These are phyloP conservation scores for Phaeoacremonium minimum DNA, from an alignment of 2,329 filamentous ascomycete species.

Conservation along the genomic window DNA sequence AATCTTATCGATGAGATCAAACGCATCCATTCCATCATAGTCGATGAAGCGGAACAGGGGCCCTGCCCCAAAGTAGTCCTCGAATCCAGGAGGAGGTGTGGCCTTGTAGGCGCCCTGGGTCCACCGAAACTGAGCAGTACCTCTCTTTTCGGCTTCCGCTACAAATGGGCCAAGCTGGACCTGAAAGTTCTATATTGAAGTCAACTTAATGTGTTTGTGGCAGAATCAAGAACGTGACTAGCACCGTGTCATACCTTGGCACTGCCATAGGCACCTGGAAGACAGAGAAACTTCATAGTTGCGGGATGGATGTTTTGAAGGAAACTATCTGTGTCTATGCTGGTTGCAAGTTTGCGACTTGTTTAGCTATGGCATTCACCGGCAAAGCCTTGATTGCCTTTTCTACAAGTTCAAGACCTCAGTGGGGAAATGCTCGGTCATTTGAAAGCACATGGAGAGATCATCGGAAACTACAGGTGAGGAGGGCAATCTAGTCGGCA, in stretches of 20 bases:
- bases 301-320: too few species aligned
- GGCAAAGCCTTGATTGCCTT: too few species aligned
- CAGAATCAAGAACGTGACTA: too few species aligned
- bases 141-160: constrained; percentile 3
- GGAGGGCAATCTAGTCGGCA: too few species aligned
- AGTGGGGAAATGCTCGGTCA: too few species aligned
- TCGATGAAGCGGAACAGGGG: constrained; percentile 13
- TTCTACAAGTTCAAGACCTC: too few species aligned
- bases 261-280: constrained; percentile 55
- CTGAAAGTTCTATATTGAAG: constrained; percentile 43
- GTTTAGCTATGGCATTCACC: too few species aligned
- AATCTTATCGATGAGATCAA: constrained; percentile 43
- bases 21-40: constrained; percentile 7
- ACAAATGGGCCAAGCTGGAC: constrained; percentile 41
- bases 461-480: too few species aligned
- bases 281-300: constrained; percentile 52
- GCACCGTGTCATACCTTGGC: constrained; percentile 48
- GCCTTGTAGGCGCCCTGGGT: constrained; percentile 6
- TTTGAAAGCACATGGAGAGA: too few species aligned
- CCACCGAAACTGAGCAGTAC: constrained; percentile 7
- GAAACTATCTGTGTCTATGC: too few species aligned
- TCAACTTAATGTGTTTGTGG: constrained; percentile 9
- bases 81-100: constrained; percentile 10
- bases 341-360: too few species aligned
- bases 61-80: constrained; percentile 12